These are phyloP conservation scores for Pichia heedii DNA, from an alignment of 805 yeast genomes.

Conservation along the genomic window DNA sequence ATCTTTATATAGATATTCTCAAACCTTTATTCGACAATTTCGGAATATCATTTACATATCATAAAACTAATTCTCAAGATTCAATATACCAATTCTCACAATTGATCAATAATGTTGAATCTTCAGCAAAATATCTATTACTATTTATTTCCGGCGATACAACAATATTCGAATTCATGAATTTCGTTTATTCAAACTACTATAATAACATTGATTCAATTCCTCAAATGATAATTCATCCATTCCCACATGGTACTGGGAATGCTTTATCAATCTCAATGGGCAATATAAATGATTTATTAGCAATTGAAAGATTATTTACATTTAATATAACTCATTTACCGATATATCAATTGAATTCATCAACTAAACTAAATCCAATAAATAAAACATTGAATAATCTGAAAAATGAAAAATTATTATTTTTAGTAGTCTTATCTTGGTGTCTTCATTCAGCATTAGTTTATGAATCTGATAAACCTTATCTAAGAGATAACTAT, in stretches of 20 bases:
- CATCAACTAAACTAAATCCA: not conserved
- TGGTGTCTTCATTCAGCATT: conserved; percentile 85
- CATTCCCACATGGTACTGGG: conserved; percentile 78
- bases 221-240: conserved; percentile 20
- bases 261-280: conserved; percentile 68
- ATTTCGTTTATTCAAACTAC: conserved; percentile 22
- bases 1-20: conserved; percentile 30
- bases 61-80: conserved; percentile 29
- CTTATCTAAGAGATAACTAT: conserved; percentile 44
- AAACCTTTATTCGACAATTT: conserved; percentile 38
- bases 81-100: conserved; percentile 30
- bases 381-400: not conserved
- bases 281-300: conserved; percentile 29
- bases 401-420: conserved; percentile 9
- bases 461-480: conserved; percentile 70
- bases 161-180: conserved; percentile 67
- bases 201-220: not conserved
- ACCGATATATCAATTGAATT: not conserved
- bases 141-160: conserved; percentile 82
- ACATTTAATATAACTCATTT: conserved; percentile 8
- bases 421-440: conserved; percentile 58
- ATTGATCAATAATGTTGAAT: not conserved
- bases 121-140: conserved; percentile 31
- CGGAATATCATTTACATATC: conserved; percentile 20
- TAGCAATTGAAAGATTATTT: conserved; percentile 31